Evolutionary conservation across 345 rosid genomes (phyloP).

Genomic region (Citrus trifoliata): DNA sequence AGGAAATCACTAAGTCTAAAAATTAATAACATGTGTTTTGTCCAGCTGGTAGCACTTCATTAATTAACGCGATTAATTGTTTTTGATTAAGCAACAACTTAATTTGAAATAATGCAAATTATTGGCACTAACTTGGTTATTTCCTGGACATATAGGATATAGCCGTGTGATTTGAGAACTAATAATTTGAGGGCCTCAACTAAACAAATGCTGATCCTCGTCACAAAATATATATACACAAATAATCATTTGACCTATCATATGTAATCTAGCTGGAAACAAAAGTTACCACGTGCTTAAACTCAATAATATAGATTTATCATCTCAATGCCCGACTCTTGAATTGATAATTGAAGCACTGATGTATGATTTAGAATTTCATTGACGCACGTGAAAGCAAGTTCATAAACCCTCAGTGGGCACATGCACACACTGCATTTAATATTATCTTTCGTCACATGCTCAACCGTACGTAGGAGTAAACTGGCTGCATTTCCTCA

Average conservation of each 20-base stretch:
- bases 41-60: too few species aligned
- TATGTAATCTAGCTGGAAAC: not conserved
- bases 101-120: too few species aligned
- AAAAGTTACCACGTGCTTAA: constrained; percentile 7
- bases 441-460: not conserved
- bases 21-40: too few species aligned
- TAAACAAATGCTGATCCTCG: not conserved
- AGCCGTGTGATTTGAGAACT: not conserved
- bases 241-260: not conserved
- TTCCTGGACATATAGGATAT: too few species aligned
- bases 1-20: too few species aligned
- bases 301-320: not conserved
- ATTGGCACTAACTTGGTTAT: too few species aligned
- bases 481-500: not conserved
- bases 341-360: not conserved
- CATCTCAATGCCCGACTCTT: not conserved
- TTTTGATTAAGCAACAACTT: too few species aligned
- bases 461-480: not conserved
- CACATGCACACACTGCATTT: not conserved
- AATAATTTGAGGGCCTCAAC: not conserved
- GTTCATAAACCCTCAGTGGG: not conserved
- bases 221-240: not conserved
- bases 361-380: not conserved
- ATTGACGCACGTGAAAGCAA: not conserved
- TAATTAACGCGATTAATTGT: too few species aligned